Evolutionary conservation across 1,284 basidiomycete genomes (phyloP).

Genomic region (Pseudozyma pruni): DNA sequence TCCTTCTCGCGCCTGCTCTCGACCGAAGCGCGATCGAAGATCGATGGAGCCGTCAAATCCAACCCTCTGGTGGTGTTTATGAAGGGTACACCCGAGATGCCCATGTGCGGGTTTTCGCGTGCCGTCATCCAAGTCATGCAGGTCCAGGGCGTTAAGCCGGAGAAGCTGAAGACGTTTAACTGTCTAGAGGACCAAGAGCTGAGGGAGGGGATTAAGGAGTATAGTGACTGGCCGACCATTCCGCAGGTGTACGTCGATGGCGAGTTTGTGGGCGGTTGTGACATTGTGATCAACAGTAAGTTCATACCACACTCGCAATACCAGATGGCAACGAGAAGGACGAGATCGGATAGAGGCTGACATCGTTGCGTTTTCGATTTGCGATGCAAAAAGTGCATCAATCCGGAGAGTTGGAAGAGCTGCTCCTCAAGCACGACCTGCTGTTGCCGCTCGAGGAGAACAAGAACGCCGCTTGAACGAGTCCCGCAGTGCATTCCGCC

Average conservation of each 20-base stretch:
- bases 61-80: slow-evolving; percentile 90
- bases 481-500: too few species aligned
- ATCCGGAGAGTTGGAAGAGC: slow-evolving; percentile 87
- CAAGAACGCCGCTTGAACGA: slow-evolving; percentile 13
- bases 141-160: slow-evolving; percentile 80
- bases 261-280: slow-evolving; percentile 95
- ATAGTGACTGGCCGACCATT: slow-evolving; percentile 95
- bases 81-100: slow-evolving; percentile 82
- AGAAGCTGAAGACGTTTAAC: slow-evolving; percentile 76
- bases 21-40: slow-evolving; percentile 70
- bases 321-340: too few species aligned
- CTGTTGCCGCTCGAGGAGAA: slow-evolving; percentile 38
- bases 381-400: slow-evolving; percentile 82
- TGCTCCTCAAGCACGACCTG: slow-evolving; percentile 72
- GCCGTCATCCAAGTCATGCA: slow-evolving; percentile 91
- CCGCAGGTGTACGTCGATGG: slow-evolving; percentile 94
- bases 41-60: slow-evolving; percentile 72
- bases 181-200: slow-evolving; percentile 87
- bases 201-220: slow-evolving; percentile 89
- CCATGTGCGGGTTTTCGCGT: slow-evolving; percentile 88
- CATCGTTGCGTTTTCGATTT: not conserved
- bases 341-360: not conserved
- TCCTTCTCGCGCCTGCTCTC: slow-evolving; percentile 66
- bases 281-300: slow-evolving; percentile 90
- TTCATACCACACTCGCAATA: too few species aligned